Percentiles rank a stretch among this genome's conserved stretches.
These are phyloP conservation scores for Capronia coronata DNA, from an alignment of 2,329 filamentous ascomycete genomes.

Conservation along the genomic window DNA sequence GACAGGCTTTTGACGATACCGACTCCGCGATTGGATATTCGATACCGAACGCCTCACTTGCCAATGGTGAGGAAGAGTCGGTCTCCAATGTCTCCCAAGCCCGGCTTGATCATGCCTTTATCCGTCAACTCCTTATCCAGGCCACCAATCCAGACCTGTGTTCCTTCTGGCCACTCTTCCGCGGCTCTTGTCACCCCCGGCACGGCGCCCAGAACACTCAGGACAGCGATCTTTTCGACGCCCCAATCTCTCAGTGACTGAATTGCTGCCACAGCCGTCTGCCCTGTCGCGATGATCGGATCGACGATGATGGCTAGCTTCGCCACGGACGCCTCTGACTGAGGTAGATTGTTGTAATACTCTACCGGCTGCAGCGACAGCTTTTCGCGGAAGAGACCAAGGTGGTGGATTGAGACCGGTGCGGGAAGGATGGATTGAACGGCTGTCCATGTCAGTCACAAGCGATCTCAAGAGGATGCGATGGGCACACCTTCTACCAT, in stretches of 20 bases:
- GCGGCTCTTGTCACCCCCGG: conserved; percentile 67
- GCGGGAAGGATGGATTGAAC: conserved; percentile 74
- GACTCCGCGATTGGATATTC: no score
- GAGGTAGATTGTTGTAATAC: conserved; percentile 94
- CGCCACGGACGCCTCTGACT: conserved; percentile 31
- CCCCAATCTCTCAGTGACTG: conserved; percentile 88
- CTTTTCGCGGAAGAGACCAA: conserved; percentile 89
- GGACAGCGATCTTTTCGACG: conserved; percentile 69
- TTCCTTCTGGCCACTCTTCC: conserved; percentile 58
- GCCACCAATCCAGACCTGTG: conserved; percentile 68
- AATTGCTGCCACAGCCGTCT: conserved; percentile 82
- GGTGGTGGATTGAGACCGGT: conserved; percentile 79
- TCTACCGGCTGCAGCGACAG: conserved; percentile 82
- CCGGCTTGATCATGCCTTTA: conserved; percentile 85
- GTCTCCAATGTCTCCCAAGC: conserved; percentile 85
- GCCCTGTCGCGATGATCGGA: conserved; percentile 88
- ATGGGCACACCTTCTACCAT: conserved; percentile 69
- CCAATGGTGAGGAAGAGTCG: conserved; percentile 81
- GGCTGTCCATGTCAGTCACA: conserved; percentile 42
- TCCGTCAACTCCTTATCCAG: conserved; percentile 67
- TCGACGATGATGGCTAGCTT: conserved; percentile 78
- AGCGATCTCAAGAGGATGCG: not conserved
- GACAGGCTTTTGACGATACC: no score
- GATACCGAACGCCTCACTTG: conserved; percentile 49
- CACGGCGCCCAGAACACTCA: conserved; percentile 66